Evolutionary conservation across 257 asterid genomes (phyloP).

Genomic region (Ocimum tenuiflorum): DNA sequence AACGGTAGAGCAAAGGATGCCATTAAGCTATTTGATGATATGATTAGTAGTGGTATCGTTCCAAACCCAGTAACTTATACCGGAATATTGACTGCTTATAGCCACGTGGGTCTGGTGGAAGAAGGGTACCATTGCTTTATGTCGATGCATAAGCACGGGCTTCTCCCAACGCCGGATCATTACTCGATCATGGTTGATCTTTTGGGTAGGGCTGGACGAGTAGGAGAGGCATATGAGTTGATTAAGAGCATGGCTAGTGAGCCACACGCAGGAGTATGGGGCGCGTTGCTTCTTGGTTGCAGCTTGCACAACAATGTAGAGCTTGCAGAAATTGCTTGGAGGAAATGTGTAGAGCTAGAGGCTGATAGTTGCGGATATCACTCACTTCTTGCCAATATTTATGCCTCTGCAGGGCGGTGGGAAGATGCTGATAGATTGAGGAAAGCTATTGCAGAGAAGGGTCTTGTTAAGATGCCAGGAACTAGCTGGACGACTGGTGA

Average conservation of each 20-base stretch:
- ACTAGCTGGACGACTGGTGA: constrained; percentile 78
- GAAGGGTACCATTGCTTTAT: constrained; percentile 63
- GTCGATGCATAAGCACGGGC: constrained; percentile 53
- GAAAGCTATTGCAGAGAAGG: constrained; percentile 39
- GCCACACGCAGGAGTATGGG: constrained; percentile 92
- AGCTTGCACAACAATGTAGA: constrained; percentile 72
- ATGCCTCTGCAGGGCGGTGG: constrained; percentile 79
- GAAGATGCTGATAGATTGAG: constrained; percentile 65
- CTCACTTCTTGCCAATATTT: constrained; percentile 73
- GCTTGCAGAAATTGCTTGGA: constrained; percentile 65
- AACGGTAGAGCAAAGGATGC: constrained; percentile 69
- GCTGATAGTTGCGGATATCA: constrained; percentile 58
- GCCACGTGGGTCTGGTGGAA: constrained; percentile 68
- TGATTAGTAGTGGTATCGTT: constrained; percentile 39
- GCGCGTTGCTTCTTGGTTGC: constrained; percentile 87
- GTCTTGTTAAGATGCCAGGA: constrained; percentile 53
- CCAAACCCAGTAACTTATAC: constrained; percentile 67
- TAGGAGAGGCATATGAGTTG: constrained; percentile 64
- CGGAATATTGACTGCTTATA: constrained; percentile 62
- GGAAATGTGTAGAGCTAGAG: constrained; percentile 65
- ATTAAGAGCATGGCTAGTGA: constrained; percentile 54
- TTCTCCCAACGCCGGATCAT: constrained; percentile 68
- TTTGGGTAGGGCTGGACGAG: constrained; percentile 65
- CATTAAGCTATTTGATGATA: constrained; percentile 55
- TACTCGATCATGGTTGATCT: constrained; percentile 76